Base-by-base conservation (phyloP, 352 stramenopile species). In the Halophytophthora batemanensis region DNA sequence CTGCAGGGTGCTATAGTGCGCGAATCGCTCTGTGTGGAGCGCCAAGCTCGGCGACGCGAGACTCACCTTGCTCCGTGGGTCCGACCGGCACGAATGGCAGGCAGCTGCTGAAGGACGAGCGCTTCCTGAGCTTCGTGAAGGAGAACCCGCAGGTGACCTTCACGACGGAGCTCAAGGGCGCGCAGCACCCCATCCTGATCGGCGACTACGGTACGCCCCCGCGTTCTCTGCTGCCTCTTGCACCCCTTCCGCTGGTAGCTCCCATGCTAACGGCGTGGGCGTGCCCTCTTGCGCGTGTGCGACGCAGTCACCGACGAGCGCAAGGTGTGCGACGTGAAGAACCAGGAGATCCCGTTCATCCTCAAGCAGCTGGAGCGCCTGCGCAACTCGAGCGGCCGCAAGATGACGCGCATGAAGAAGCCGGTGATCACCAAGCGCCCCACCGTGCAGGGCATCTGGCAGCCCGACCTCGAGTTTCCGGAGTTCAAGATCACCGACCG, bases 271-370 rank as follows among this genome's bases (percentile, higher is more conserved):
- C 11, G 33, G n/a, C 11, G 25, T 31, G 25, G 33, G 2, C 3
- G n/a, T 13, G 33, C 8, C 6, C 23, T 48, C 44, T 45, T n/a
- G n/a, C n/a, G 22, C 56, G 3, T 56, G 44, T 15, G 8, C 34
- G 31, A 34, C 53, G 19, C 39, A 93, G 82, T 95, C 66, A 91
- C 80, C 52, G 74, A 82, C 50, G 54, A 88, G 54, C 77, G 64
- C 41, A 95, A 95, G 66, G 85, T 95, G 14, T 75, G 76, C 49
- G 85, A 95, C 50, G 76, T 95, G 33, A 95, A 95, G 77, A 95
- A 95, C 75, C 72, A 93, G 69, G 80, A 95, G 15, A 78, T 92
- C 40, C 54, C 72, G 29, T 88, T 90, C 44, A 84, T 95, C 37
- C 55, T 95, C 63, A 76, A 70, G 58, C 82, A 93, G 82, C 70